Evolutionary conservation across 495 filamentous ascomycete genomes (phyloP).

Genomic region (Neurospora sp.): DNA sequence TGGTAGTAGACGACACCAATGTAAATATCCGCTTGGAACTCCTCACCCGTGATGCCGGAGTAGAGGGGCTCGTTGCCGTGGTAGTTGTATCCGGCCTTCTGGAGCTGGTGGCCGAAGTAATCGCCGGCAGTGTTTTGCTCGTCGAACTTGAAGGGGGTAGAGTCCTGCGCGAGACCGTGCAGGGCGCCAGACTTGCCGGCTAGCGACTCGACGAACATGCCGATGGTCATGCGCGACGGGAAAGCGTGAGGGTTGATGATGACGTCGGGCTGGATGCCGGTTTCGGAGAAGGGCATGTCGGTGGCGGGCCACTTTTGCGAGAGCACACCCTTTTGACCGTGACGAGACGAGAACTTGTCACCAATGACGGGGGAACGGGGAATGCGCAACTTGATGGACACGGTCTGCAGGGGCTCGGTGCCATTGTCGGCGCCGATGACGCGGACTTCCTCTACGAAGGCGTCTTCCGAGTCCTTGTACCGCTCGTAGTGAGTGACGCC

Average conservation of each 20-base stretch:
- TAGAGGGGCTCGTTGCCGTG: constrained; percentile 98
- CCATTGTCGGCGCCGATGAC: constrained; percentile 75
- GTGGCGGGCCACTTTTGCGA: constrained; percentile 92
- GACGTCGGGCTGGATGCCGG: constrained; percentile 90
- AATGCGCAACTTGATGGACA: constrained; percentile 87
- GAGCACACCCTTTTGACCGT: constrained; percentile 95
- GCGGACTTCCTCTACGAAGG: constrained; percentile 86
- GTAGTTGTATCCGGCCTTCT: constrained; percentile 93
- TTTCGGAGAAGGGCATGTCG: constrained; percentile 97
- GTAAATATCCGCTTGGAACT: constrained; percentile 92
- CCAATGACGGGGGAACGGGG: constrained; percentile 88
- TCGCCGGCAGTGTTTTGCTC: constrained; percentile 87
- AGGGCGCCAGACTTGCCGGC: constrained; percentile 91
- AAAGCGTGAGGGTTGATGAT: constrained; percentile 99
- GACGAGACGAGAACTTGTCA: constrained; percentile 96
- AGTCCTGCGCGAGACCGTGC: constrained; percentile 90
- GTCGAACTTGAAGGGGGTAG: constrained; percentile 87
- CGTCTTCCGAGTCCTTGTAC: constrained; percentile 84
- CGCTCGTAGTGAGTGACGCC: constrained; percentile 72
- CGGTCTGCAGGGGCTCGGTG: constrained; percentile 67
- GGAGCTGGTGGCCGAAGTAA: constrained; percentile 92
- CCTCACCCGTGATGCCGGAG: constrained; percentile 87
- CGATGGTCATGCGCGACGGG: constrained; percentile 99
- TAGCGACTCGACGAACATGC: constrained; percentile 97
- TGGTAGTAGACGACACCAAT: constrained; percentile 97